Base-by-base conservation (phyloP, 176 grass and related monocot genomes). In the Cenchrus purpureus region DNA sequence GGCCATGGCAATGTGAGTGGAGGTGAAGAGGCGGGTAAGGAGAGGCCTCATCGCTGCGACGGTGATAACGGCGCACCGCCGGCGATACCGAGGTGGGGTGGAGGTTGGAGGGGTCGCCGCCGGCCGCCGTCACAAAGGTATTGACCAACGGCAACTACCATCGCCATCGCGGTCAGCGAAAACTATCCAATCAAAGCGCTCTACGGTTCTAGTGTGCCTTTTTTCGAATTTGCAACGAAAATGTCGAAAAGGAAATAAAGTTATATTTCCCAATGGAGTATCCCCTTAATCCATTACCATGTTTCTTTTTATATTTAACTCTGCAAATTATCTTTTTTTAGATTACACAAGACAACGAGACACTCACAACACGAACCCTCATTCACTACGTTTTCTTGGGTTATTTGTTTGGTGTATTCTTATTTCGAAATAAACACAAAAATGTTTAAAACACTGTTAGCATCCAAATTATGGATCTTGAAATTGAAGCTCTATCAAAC, bases 1-100 rank as follows among this genome's bases (percentile, higher is more conserved):
- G 58, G 79, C 61, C 88, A 90, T 90, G 84, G 68, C 67, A 68
- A 79, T 69, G 74, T 75, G 46, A 17, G 66, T 48, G 17, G 61
- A 66, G 80, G 80, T 22, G 68, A 79, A 54, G 48, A 90, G 51
- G 80, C 89, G 80, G 80, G 52, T 53, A 25, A 90, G 80, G 31
- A 86, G 32, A 45, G 80, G 74, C 56, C 84, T 83, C 80, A 79
- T 83, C 49, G 84, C 88, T 22, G 12, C 53, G 70, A 32, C 15
- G 82, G 61, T 74, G 62, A 89, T 79, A 79, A 17, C 31, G 71
- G 52, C 45, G 71, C 31, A 17, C 42, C 59, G 69, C 61, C 32
- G 84, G 68, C 79, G 59, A 51, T 25, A 60, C 5, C 73, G 50
- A 71, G 56, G 34, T 8, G 16, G 56, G 2, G 37, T 6, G 5